Evolutionary conservation across 2,329 filamentous ascomycete species (phyloP), one percentile per base, ranked within the genome.

Genomic region (Ilyonectria robusta): DNA sequence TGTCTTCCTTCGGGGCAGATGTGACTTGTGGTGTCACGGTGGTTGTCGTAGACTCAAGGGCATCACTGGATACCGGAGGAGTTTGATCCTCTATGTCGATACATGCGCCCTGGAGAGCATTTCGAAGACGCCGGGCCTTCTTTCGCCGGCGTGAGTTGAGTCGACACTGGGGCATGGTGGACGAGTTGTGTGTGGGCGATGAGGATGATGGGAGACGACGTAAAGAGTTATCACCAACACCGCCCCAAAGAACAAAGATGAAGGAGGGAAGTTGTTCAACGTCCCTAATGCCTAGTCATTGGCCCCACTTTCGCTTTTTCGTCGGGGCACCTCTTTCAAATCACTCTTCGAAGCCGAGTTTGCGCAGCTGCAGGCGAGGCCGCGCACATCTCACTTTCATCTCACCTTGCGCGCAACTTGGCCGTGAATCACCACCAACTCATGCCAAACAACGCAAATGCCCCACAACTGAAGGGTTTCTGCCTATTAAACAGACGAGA

Each of bases 391-490:
- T 33, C 26, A 9, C 44, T 11, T 11, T 29, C 53, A 59, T 44
- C 64, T 57, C 46, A 17, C 46, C 33, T 33, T 23, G 9, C n/a
- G 21, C 26, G 26, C 26, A 26, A 26, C 26, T 26, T 26, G 26
- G 23, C 57, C n/a, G 33, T 59, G 46, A 64, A 58, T 59, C 46
- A 51, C 31, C 11, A 19, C 33, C 42, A 48, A 48, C 42, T n/a
- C 29, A 29, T 15, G 23, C 29, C 48, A 13, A 33, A 33, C n/a
- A 11, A 6, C 7, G 11, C 26, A 11, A n/a, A 21, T 9, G n/a
- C 11, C 48, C 29, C 48, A 51, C 48, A 5, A 5, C 11, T 8
- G n/a, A 51, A 4, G 6, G 2, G 13, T 1, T 31, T 19, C 2
- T 33, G 9, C 13, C 55, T 21, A 54, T 64, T 64, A 2, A 53